A percentile compares a stretch with the other conserved stretches of the same genome.
phyloP scores from a whole-genome alignment of 768 basidiomycete species.

The Xerocomus potaroensis region DNA sequence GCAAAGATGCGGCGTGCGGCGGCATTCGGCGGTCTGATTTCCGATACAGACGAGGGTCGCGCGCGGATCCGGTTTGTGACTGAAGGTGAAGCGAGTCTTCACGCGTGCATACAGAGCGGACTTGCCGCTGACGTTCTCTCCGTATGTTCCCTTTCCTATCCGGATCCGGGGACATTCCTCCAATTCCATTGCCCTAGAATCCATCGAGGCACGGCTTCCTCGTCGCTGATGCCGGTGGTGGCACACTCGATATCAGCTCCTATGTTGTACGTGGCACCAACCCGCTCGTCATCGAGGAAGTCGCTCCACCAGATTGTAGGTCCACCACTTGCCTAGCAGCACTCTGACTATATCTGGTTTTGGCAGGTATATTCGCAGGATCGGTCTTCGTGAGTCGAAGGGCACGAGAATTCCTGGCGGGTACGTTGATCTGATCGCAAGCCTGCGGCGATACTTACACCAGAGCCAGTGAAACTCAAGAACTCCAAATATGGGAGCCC shows the following conservation, averaged over 20 bases:
- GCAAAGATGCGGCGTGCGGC: slow-evolving; percentile 75
- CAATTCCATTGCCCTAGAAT: slow-evolving; percentile 40
- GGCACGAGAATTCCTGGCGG: slow-evolving; percentile 68
- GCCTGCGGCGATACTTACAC: slow-evolving; percentile 4
- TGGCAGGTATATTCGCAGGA: slow-evolving; percentile 72
- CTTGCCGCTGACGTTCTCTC: slow-evolving; percentile 74
- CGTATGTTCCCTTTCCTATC: slow-evolving; percentile 35
- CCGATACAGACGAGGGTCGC: slow-evolving; percentile 69
- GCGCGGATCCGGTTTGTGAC: slow-evolving; percentile 77
- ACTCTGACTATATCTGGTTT: slow-evolving; percentile 4
- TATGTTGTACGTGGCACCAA: slow-evolving; percentile 68
- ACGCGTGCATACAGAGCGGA: slow-evolving; percentile 75
- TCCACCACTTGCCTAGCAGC: slow-evolving; percentile 2
- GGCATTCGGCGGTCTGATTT: slow-evolving; percentile 65
- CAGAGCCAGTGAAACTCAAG: slow-evolving; percentile 59
- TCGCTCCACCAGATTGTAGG: slow-evolving; percentile 78
- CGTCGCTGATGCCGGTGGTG: slow-evolving; percentile 77
- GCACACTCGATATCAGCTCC: slow-evolving; percentile 77
- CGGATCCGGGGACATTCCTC: not conserved
- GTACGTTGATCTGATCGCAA: slow-evolving; percentile 30
- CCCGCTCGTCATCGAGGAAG: slow-evolving; percentile 76
- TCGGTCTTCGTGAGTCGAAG: slow-evolving; percentile 79
- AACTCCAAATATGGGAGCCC: slow-evolving; percentile 67
- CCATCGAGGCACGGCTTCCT: slow-evolving; percentile 74
- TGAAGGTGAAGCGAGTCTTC: slow-evolving; percentile 80